Evolutionary conservation across 768 basidiomycete species (phyloP).

Genomic region (Russula sp.): DNA sequence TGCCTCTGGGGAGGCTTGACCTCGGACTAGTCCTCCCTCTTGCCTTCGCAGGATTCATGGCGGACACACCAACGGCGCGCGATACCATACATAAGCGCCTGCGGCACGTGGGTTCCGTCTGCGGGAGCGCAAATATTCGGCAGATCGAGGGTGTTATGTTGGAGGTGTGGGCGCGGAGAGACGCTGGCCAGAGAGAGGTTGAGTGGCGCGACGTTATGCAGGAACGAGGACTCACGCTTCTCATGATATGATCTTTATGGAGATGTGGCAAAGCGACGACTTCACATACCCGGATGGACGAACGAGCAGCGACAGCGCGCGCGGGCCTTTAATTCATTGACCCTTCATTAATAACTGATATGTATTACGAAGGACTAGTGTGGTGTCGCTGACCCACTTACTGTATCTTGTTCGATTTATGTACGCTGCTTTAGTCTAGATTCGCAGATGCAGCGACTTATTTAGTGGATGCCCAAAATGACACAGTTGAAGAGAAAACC

Average conservation of each 20-base stretch:
- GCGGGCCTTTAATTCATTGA: slow-evolving; percentile 13
- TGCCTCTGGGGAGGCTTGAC: slow-evolving; percentile 20
- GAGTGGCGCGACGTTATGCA: slow-evolving; percentile 25
- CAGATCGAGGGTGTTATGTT: slow-evolving; percentile 19
- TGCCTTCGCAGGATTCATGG: slow-evolving; percentile 18
- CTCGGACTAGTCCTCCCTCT: slow-evolving; percentile 22
- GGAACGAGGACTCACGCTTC: slow-evolving; percentile 23
- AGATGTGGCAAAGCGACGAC: slow-evolving; percentile 1
- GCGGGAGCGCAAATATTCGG: slow-evolving; percentile 15
- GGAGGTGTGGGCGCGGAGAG: slow-evolving; percentile 23
- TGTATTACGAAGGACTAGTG: slow-evolving; percentile 14
- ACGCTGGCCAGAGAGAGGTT: slow-evolving; percentile 13
- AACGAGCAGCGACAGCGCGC: background rate
- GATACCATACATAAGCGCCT: slow-evolving; percentile 20
- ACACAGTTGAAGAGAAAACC: background rate
- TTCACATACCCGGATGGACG: slow-evolving; percentile 8
- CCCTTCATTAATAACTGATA: slow-evolving; percentile 9
- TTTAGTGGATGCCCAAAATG: background rate
- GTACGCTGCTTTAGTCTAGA: slow-evolving; percentile 21
- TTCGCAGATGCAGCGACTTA: slow-evolving; percentile 17
- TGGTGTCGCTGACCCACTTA: slow-evolving; percentile 6
- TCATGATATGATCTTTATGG: slow-evolving; percentile 20
- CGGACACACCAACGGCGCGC: slow-evolving; percentile 16
- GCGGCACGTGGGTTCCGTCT: slow-evolving; percentile 11
- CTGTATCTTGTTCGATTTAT: slow-evolving; percentile 18